phyloP scores from a whole-genome alignment of 495 filamentous ascomycete species.

The Aspergillus sparsus region DNA sequence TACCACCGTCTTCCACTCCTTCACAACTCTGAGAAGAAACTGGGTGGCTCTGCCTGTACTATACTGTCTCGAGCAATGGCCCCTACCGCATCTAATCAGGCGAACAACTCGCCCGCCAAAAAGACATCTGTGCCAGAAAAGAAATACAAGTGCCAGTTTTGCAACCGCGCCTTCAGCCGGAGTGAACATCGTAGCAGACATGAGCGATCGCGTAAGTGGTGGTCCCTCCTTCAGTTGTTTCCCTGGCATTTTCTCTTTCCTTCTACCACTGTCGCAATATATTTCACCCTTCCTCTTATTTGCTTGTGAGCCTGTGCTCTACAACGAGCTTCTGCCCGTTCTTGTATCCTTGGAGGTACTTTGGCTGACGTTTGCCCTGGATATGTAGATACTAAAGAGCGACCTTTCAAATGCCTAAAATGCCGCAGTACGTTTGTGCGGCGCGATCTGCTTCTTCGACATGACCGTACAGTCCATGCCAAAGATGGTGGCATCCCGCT shows the following conservation, averaged over 20 bases:
- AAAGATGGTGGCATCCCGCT: constrained; percentile 97
- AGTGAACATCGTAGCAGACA: constrained; percentile 97
- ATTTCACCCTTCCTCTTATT: neutral
- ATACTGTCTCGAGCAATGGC: constrained; percentile 45
- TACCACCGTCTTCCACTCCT: constrained; percentile 47
- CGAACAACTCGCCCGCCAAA: constrained; percentile 57
- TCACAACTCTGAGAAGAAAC: constrained; percentile 45
- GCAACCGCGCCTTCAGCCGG: constrained; percentile 92
- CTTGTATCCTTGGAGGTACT: no score
- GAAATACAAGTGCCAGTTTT: constrained; percentile 99
- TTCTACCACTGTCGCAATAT: neutral
- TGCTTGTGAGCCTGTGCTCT: neutral
- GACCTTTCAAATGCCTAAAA: constrained; percentile 97
- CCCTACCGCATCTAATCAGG: constrained; percentile 63
- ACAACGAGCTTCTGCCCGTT: neutral
- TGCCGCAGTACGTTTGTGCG: constrained; percentile 98
- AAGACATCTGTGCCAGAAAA: constrained; percentile 77
- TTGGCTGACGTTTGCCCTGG: constrained; percentile 18
- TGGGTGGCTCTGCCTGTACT: constrained; percentile 37
- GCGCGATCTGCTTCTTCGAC: constrained; percentile 91
- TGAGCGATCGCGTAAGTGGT: constrained; percentile 92
- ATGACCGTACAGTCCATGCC: constrained; percentile 97
- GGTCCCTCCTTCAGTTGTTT: neutral
- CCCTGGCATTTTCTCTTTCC: neutral
- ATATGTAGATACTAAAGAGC: constrained; percentile 89